Evolutionary conservation across 352 stramenopile species (phyloP), one percentile per base, ranked within the genome.

Genomic region (Pythium chondricola): DNA sequence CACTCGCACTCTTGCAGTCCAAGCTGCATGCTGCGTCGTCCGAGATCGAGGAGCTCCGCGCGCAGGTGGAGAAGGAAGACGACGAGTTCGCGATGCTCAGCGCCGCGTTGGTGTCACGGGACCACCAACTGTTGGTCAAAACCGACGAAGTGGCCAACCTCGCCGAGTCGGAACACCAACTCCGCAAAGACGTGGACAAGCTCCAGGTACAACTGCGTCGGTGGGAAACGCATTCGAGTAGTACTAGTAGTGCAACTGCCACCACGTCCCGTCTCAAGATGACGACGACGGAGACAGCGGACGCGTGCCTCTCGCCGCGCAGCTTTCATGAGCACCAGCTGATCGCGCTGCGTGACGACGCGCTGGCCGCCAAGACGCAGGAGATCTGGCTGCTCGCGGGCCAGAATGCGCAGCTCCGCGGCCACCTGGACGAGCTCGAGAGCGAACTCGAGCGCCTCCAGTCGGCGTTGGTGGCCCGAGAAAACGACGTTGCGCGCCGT

Each of bases 281-380:
- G 41, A 51, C 11, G 67, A 74, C 0, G 65, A 73, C 31, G 55
- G 56, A 72, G 30, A 62, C 52, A 0, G 63, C 61, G 9, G 80
- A 92, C 39, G 80, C 70, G 4, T 87, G 77, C 35, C 48, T 92
- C 7, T 88, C 75, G 8, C 77, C 80, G 22, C 73, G 77, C 0
- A 87, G 77, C 54, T 92, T 84, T 41, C 66, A 55, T 16, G 80
- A 92, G 43, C 83, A 80, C 35, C 73, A 88, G 43, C 62, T 92
- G 21, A 83, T 92, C 29, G 63, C 69, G 32, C 61, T 92, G 11
- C 69, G 80, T 1, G 80, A 92, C 47, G 80, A 92, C 32, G 74
- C 75, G 22, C 77, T 92, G 39, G 53, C 66, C 9, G 75, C 75
- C 20, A 88, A 88, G 31, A 76, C 69, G 1, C 71, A 78, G 17